A percentile compares a stretch with the other conserved stretches of the same genome.
phyloP scores from a whole-genome alignment of 2,329 filamentous ascomycete genomes.

The Alternaria infectoria region DNA sequence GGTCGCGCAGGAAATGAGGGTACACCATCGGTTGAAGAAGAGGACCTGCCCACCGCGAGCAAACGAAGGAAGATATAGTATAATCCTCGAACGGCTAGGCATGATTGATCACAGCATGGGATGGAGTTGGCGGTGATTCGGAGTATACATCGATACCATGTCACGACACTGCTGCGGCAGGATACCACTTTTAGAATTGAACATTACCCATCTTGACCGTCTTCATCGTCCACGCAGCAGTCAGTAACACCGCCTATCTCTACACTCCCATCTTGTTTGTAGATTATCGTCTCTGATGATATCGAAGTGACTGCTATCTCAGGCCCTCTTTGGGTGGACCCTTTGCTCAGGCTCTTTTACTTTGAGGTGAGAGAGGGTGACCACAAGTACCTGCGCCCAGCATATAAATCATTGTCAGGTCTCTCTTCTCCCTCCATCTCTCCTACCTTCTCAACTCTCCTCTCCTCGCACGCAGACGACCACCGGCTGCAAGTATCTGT shows the following conservation, averaged over 20 bases:
- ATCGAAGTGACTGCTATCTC: not conserved
- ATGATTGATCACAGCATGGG: not conserved
- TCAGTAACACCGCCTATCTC: not conserved
- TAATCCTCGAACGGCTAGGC: slow-evolving; percentile 1
- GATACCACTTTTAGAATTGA: not conserved
- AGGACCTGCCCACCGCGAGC: slow-evolving; percentile 26
- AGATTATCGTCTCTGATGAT: not conserved
- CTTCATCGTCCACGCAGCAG: not conserved
- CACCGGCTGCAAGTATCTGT: not conserved
- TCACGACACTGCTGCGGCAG: not conserved
- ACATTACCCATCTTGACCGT: not conserved
- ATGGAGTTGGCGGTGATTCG: not conserved
- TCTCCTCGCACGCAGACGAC: not conserved
- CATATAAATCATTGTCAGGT: not conserved
- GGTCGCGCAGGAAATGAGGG: slow-evolving; percentile 38
- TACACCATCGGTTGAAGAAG: slow-evolving; percentile 34
- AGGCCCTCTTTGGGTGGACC: not conserved
- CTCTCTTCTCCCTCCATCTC: not conserved
- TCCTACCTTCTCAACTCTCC: not conserved
- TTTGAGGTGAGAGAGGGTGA: not conserved
- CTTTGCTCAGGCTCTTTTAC: not conserved
- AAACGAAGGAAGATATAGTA: slow-evolving; percentile 42
- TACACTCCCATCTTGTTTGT: not conserved
- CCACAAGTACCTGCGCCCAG: not conserved
- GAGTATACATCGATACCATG: not conserved